Conservation (phyloP, 2,329 filamentous ascomycete species). For the Neophaeococcomyces mojaviensis region DNA sequence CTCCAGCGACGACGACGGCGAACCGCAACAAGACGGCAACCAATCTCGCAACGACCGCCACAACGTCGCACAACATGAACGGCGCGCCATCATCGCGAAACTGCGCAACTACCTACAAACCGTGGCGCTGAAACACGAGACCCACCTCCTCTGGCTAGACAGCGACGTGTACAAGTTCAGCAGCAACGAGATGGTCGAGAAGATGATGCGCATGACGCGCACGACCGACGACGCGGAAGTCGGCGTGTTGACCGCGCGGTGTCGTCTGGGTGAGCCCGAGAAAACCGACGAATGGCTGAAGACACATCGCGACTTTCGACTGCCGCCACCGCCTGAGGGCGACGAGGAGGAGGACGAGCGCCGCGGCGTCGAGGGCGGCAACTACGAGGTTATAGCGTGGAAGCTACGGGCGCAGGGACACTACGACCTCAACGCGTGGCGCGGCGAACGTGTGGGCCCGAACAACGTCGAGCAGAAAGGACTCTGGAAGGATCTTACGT, state of each 20-base stretch:
- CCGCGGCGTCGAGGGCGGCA: slow-evolving; percentile 2
- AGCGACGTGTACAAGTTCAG: slow-evolving; percentile 7
- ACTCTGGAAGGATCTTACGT: neutral
- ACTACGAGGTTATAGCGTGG: neutral
- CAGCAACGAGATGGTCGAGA: neutral
- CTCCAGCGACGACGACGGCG: too few species aligned
- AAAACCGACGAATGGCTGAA: neutral
- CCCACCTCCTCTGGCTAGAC: slow-evolving; percentile 7
- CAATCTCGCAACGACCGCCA: neutral
- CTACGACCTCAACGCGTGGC: slow-evolving; percentile 5
- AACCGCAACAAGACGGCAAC: neutral
- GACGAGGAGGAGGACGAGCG: slow-evolving; percentile 1
- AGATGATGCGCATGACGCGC: neutral
- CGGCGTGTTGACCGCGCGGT: neutral
- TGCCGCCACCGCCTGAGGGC: neutral
- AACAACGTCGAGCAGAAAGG: slow-evolving; percentile 1
- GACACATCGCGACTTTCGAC: neutral
- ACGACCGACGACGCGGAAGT: neutral
- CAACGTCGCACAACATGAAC: slow-evolving; percentile 2
- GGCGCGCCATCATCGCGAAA: slow-evolving; percentile 3
- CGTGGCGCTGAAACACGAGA: neutral
- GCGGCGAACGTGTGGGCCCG: neutral
- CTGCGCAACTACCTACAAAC: slow-evolving; percentile 6
- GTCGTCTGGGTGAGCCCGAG: slow-evolving; percentile 1
- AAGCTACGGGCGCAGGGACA: neutral